Conservation (phyloP, 768 basidiomycete species). For the Mycena belliarum region DNA sequence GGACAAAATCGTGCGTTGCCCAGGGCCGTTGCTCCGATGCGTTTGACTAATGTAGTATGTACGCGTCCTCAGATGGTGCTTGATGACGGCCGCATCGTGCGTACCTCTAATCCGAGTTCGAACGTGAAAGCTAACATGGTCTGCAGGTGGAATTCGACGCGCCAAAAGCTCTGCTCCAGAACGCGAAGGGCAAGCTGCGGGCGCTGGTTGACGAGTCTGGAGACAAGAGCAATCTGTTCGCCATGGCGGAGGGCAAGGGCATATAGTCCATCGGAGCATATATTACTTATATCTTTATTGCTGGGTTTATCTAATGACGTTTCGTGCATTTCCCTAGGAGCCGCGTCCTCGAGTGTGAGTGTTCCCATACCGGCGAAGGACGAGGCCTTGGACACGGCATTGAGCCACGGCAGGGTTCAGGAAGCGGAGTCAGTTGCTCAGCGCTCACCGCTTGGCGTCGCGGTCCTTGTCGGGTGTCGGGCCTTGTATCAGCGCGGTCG, state of each 20-base stretch:
- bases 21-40: background rate
- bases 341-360: too few relatives aligned
- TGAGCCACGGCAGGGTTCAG: too few relatives aligned
- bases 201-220: constrained; percentile 59
- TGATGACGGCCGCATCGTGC: constrained; percentile 43
- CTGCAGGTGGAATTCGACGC: constrained; percentile 55
- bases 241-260: constrained; percentile 35
- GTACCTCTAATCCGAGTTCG: background rate
- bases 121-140: background rate
- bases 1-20: constrained; percentile 38
- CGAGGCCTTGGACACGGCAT: too few relatives aligned
- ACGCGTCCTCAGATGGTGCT: constrained; percentile 38
- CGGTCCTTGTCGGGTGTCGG: too few relatives aligned
- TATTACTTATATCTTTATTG: background rate
- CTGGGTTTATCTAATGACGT: background rate
- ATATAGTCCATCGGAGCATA: background rate
- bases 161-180: constrained; percentile 50
- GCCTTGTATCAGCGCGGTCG: too few relatives aligned
- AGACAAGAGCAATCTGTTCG: constrained; percentile 50
- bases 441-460: too few relatives aligned
- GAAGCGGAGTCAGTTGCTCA: too few relatives aligned
- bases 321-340: background rate
- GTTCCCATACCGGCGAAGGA: too few relatives aligned
- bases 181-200: constrained; percentile 51
- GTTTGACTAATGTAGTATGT: background rate